Conservation (phyloP, 805 yeast species). For the Metschnikowia anglica region DNA sequence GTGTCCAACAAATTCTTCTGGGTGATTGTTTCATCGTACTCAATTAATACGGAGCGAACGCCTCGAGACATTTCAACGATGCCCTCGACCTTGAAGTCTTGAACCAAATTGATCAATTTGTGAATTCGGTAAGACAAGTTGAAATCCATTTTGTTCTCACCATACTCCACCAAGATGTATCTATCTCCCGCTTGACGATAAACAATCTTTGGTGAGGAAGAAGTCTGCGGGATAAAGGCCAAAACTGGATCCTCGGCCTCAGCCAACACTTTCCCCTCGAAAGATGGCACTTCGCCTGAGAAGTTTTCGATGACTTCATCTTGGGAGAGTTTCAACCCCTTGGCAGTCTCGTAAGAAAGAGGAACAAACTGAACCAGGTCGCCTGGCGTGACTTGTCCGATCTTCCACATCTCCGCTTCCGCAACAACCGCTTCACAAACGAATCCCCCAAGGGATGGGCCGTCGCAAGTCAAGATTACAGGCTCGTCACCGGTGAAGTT, state of each 20-base stretch:
- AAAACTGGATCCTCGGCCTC: slow-evolving; percentile 70
- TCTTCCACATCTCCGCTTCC: slow-evolving; percentile 97
- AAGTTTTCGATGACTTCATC: slow-evolving; percentile 52
- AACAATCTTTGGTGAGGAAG: slow-evolving; percentile 64
- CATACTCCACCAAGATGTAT: slow-evolving; percentile 87
- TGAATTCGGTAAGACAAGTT: slow-evolving; percentile 83
- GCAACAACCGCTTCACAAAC: slow-evolving; percentile 96
- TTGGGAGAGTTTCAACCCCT: slow-evolving; percentile 58
- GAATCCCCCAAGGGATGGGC: slow-evolving; percentile 96
- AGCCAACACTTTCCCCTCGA: slow-evolving; percentile 24
- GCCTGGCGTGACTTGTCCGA: slow-evolving; percentile 97
- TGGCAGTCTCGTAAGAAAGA: slow-evolving; percentile 65
- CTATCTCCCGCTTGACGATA: slow-evolving; percentile 98
- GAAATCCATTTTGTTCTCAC: slow-evolving; percentile 83
- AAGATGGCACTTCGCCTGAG: slow-evolving; percentile 40
- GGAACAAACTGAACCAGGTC: slow-evolving; percentile 82
- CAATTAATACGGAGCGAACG: slow-evolving; percentile 90
- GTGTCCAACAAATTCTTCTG: slow-evolving; percentile 64
- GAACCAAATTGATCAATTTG: slow-evolving; percentile 72
- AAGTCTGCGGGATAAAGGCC: slow-evolving; percentile 45
- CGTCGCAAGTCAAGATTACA: slow-evolving; percentile 93
- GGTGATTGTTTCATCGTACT: slow-evolving; percentile 66
- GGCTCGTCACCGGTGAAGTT: slow-evolving; percentile 99
- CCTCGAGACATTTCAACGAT: slow-evolving; percentile 96
- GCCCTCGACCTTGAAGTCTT: slow-evolving; percentile 64